Evolutionary conservation across 768 basidiomycete species (phyloP).

Genomic region (Pleurotus djamor): DNA sequence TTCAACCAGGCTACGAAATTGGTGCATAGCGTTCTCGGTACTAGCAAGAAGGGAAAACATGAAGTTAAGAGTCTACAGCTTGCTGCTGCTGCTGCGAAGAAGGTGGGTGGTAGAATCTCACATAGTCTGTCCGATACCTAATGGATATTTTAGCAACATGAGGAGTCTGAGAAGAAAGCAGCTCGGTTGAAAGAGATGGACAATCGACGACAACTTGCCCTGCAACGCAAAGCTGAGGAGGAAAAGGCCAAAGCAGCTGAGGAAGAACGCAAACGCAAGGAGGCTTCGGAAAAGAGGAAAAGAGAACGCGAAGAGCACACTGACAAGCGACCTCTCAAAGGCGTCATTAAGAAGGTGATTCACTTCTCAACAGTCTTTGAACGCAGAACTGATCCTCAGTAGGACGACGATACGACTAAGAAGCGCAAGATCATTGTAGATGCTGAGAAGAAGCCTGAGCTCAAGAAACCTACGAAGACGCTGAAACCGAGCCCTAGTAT

Average conservation of each 20-base stretch:
- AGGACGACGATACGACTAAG: slow-evolving; percentile 72
- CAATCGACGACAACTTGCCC: slow-evolving; percentile 65
- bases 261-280: slow-evolving; percentile 69
- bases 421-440: slow-evolving; percentile 65
- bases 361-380: slow-evolving; percentile 1
- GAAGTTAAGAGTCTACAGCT: slow-evolving; percentile 82
- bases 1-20: slow-evolving; percentile 70
- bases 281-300: slow-evolving; percentile 76
- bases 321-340: slow-evolving; percentile 63
- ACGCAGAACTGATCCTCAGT: slow-evolving; percentile 9
- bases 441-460: slow-evolving; percentile 51
- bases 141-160: slow-evolving; percentile 68
- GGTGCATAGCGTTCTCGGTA: slow-evolving; percentile 63
- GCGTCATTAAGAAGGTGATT: slow-evolving; percentile 55
- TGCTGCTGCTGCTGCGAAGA: slow-evolving; percentile 84
- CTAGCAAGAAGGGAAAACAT: slow-evolving; percentile 67
- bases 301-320: slow-evolving; percentile 79
- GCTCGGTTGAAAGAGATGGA: slow-evolving; percentile 81
- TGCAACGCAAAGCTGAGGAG: slow-evolving; percentile 77
- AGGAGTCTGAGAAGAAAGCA: slow-evolving; percentile 79
- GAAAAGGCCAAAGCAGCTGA: slow-evolving; percentile 63
- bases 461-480: slow-evolving; percentile 45
- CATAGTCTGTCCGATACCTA: neutral
- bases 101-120: slow-evolving; percentile 47
- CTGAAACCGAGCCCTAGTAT: slow-evolving; percentile 10